Evolutionary conservation across 2,329 filamentous ascomycete genomes (phyloP).

Genomic region (Epichloe brachyelytri): DNA sequence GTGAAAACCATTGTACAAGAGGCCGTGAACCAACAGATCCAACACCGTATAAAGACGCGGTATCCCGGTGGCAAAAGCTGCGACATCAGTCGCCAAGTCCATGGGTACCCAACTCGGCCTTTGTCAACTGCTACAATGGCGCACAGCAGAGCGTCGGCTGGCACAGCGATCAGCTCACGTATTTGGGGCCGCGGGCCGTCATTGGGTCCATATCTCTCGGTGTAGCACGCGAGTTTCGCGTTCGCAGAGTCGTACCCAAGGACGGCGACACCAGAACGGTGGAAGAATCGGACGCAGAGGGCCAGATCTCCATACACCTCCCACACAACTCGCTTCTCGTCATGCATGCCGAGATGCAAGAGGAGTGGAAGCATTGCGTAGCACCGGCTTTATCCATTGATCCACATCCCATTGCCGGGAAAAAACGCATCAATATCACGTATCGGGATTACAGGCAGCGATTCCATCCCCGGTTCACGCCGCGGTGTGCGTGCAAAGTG

Average conservation of each 20-base stretch:
- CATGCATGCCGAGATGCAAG: conserved; percentile 98
- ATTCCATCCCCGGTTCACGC: conserved; percentile 66
- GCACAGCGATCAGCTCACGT: conserved; percentile 86
- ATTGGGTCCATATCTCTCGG: conserved; percentile 87
- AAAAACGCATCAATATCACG: conserved; percentile 80
- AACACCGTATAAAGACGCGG: conserved; percentile 50
- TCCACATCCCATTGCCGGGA: conserved; percentile 71
- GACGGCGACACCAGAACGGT: conserved; percentile 27
- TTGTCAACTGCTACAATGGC: conserved; percentile 89
- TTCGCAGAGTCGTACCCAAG: conserved; percentile 60
- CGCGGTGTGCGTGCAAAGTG: conserved; percentile 62
- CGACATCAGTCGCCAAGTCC: conserved; percentile 58
- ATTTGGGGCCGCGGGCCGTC: conserved; percentile 74
- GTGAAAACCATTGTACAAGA: conserved; percentile 59
- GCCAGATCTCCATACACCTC: conserved; percentile 84
- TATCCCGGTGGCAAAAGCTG: conserved; percentile 63
- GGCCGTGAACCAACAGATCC: conserved; percentile 68
- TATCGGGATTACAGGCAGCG: conserved; percentile 74
- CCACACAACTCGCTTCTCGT: conserved; percentile 88
- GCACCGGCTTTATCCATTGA: conserved; percentile 62
- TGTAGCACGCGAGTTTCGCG: conserved; percentile 84
- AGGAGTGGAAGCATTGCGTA: conserved; percentile 89
- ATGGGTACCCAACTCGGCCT: conserved; percentile 81
- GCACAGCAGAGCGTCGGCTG: conserved; percentile 75
- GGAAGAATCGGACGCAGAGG: conserved; percentile 50